Base-by-base conservation (phyloP, 2,329 filamentous ascomycete species). In the Chaetomium globosum region DNA sequence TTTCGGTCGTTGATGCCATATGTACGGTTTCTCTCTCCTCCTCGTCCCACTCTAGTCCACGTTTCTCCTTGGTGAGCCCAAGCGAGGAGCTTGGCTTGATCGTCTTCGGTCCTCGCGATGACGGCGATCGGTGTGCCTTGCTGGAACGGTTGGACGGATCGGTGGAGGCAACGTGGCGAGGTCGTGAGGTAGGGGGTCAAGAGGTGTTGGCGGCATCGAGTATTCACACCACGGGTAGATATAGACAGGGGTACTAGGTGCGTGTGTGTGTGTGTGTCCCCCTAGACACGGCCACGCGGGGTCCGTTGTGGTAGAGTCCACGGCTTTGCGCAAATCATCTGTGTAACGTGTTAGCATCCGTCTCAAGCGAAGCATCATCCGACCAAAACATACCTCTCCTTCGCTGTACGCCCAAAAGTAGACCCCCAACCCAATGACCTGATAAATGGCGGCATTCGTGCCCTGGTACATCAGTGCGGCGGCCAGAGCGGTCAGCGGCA, bases 321-420 rank as follows among this genome's bases (percentile, higher is more conserved):
- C 19, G 89, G 88, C 72, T 86, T 85, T 54, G 85, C 80, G 75
- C 88, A 90, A 63, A 91, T 85, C 64, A 89, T 84, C 87, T 90
- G 63, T 19, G 31, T 51, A 31, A 9, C 19, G 1, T 52, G 36
- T 63, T 21, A 68, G 61, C 19, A 30, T 0, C 6, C 13, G 8
- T 3, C 13, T 2, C 13, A 6, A 5, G 9, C 8, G 8, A 43
- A 5, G 4, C 19, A 7, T 6, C 2, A 2, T 10, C 19, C 33
- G 19, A 28, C 53, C 30, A 28, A 33, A 59, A 81, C 89, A 75
- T 79, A 97, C 93, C 89, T 99, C 95, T 78, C 95, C 95, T 78
- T 99, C 94, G 73, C 90, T 95, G 74, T 96, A 98, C 1, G 92
- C 95, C 93, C 93, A 97, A 73, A 98, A 97, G 78, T 98, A 99